These are phyloP conservation scores for Tolypocladium tundrense DNA, from an alignment of 2,329 filamentous ascomycete species.

Conservation along the genomic window DNA sequence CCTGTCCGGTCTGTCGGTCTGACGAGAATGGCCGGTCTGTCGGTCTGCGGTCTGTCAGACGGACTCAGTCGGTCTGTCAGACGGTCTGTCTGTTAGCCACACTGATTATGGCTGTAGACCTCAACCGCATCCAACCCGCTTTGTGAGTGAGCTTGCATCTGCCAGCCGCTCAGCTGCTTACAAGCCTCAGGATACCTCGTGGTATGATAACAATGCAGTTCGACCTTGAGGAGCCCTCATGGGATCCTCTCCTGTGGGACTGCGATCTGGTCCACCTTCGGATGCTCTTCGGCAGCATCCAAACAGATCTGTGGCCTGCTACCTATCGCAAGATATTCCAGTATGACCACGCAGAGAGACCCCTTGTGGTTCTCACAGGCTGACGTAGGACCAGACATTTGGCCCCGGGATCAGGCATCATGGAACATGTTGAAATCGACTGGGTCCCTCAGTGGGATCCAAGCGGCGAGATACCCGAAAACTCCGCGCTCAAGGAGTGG, in stretches of 20 bases:
- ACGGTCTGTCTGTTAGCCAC: too few relatives aligned
- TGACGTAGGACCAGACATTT: slow-evolving; percentile 48
- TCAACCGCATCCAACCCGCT: slow-evolving; percentile 28
- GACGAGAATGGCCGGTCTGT: too few relatives aligned
- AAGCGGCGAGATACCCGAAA: slow-evolving; percentile 46
- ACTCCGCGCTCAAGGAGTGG: slow-evolving; percentile 58
- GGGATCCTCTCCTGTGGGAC: slow-evolving; percentile 37
- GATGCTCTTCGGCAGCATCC: slow-evolving; percentile 68
- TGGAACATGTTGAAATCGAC: slow-evolving; percentile 89
- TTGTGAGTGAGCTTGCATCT: slow-evolving; percentile 15
- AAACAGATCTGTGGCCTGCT: slow-evolving; percentile 53
- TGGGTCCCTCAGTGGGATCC: slow-evolving; percentile 66
- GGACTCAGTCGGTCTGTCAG: too few relatives aligned
- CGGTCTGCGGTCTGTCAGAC: too few relatives aligned
- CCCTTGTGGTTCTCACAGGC: not conserved
- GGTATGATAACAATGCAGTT: slow-evolving; percentile 47
- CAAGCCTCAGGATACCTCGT: slow-evolving; percentile 51
- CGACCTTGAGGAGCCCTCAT: slow-evolving; percentile 65
- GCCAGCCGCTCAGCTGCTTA: slow-evolving; percentile 6
- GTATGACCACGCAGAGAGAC: not conserved
- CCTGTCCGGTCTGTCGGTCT: too few relatives aligned
- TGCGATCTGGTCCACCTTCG: slow-evolving; percentile 81
- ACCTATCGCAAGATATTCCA: slow-evolving; percentile 60
- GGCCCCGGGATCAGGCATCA: slow-evolving; percentile 60
- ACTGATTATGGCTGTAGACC: slow-evolving; percentile 28